A percentile compares a stretch with the other conserved stretches of the same genome.
Conservation (phyloP, 2,329 filamentous ascomycete species). For the Colletotrichum higginsianum region DNA sequence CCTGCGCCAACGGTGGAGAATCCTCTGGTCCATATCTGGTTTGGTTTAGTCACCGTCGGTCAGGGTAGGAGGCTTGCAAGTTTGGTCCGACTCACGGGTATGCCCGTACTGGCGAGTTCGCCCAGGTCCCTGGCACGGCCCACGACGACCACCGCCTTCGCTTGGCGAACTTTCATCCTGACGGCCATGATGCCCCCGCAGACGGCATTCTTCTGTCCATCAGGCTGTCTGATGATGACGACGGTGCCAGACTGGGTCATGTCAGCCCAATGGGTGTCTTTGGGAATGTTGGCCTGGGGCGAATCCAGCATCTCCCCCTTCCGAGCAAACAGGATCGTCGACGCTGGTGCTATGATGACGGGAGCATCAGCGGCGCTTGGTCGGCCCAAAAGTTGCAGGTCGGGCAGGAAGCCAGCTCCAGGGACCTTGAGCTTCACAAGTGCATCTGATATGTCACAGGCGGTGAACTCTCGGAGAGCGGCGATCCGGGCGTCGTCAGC, state of each 20-base stretch:
- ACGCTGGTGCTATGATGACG: constrained; percentile 67
- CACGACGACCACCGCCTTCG: constrained; percentile 75
- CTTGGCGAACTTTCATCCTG: constrained; percentile 75
- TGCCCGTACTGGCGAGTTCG: constrained; percentile 68
- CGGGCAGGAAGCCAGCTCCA: constrained; percentile 76
- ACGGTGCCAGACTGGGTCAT: constrained; percentile 71
- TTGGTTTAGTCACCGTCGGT: constrained; percentile 27
- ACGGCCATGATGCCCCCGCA: constrained; percentile 84
- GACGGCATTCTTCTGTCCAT: constrained; percentile 77
- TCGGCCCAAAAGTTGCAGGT: constrained; percentile 59
- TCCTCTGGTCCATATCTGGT: constrained; percentile 69
- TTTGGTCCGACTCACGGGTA: constrained; percentile 65
- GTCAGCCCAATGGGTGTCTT: constrained; percentile 78
- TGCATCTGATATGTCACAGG: constrained; percentile 79
- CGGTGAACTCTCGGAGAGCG: constrained; percentile 57
- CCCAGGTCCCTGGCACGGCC: constrained; percentile 78
- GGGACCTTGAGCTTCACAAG: constrained; percentile 78
- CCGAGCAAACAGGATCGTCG: constrained; percentile 74
- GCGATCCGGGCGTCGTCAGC: constrained; percentile 44
- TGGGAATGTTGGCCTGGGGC: constrained; percentile 65
- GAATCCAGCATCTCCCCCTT: constrained; percentile 63
- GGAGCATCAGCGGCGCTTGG: constrained; percentile 46
- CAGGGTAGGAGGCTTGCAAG: background rate
- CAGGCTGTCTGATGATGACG: constrained; percentile 76
- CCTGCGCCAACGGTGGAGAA: constrained; percentile 72